Evolutionary conservation across 73 alveolate species (phyloP), one percentile per base, ranked within the genome.

Genomic region (Stentor roeselii): DNA sequence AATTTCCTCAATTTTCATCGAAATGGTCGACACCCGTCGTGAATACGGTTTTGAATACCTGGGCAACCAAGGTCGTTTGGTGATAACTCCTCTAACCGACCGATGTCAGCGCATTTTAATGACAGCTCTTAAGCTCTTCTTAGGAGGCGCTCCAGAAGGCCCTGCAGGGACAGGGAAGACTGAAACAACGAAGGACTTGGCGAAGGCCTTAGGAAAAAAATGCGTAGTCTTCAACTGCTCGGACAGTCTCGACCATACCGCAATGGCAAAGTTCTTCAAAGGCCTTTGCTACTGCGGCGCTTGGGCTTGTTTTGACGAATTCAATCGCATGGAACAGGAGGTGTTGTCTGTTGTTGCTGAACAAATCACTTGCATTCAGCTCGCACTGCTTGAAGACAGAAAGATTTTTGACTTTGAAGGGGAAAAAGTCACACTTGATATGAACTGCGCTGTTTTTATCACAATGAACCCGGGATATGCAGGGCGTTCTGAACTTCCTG

Each of bases 121-220:
- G 11, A 92, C 97, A 85, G 99, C 99, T 32, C 90, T 98, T 93
- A 92, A 92, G 91, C 96, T 98, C 92, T 93, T 97, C 82, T 94
- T 98, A 78, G 99, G 99, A 59, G 99, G 99, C 58, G 99, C 99
- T 35, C 99, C 99, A 0, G 96, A 98, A 58, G 99, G 99, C 36
- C 99, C 99, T 0, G 99, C 99, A 58, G 99, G 99, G 36, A 82
- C 85, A 59, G 89, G 89, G 0, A 98, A 98, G 92, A 98, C 99
- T 0, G 99, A 98, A 88, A 97, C 99, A 41, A 98, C 97, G 82
- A 98, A 98, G 90, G 99, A 97, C 92, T 92, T 98, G 67, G 98
- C 99, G 41, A 96, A 96, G 83, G 98, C 98, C 1, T 88, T 96
- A 40, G 98, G 98, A 36, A 96, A 96, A 92, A 90, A 87, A 90